phyloP scores from a whole-genome alignment of 2,329 filamentous ascomycete species.

The Cladophialophora carrionii region DNA sequence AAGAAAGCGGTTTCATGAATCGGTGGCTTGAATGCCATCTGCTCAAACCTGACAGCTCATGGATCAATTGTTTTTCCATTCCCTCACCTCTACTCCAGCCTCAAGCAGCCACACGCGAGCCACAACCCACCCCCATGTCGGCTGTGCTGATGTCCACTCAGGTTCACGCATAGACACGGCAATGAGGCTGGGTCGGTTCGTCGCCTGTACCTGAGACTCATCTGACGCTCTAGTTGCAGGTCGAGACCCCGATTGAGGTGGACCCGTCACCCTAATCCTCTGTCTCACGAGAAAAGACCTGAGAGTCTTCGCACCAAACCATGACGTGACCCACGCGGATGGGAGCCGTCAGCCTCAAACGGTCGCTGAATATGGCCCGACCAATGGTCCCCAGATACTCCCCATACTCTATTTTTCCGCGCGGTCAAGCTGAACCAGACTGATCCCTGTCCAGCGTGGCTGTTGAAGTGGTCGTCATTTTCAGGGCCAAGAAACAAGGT shows the following conservation, averaged over 20 bases:
- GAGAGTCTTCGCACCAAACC: constrained; percentile 7
- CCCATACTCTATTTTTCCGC: constrained; percentile 13
- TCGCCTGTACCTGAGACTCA: constrained; percentile 12
- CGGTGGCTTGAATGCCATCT: constrained; percentile 23
- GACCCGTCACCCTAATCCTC: constrained; percentile 8
- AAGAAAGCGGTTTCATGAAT: constrained; percentile 8
- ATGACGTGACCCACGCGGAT: constrained; percentile 14
- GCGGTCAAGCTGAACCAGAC: constrained; percentile 21
- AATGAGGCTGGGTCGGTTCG: constrained; percentile 17
- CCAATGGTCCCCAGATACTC: constrained; percentile 26
- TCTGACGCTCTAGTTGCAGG: constrained; percentile 15
- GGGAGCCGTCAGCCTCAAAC: constrained; percentile 25
- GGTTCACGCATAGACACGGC: constrained; percentile 16
- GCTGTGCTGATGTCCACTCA: constrained; percentile 9
- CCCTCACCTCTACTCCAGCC: constrained; percentile 23
- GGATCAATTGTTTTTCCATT: constrained; percentile 24
- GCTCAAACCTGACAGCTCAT: constrained; percentile 22
- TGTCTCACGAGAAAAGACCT: constrained; percentile 2
- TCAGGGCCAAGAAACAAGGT: background rate
- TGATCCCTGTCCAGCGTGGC: constrained; percentile 38
- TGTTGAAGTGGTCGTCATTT: constrained; percentile 20
- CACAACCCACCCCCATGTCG: constrained; percentile 5
- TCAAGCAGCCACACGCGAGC: constrained; percentile 19
- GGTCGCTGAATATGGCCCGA: constrained; percentile 16
- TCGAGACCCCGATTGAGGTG: constrained; percentile 18